Percentiles rank a stretch among this genome's conserved stretches.
Evolutionary conservation across 2,329 filamentous ascomycete species (phyloP).

Genomic region (Cladosporium velox): DNA sequence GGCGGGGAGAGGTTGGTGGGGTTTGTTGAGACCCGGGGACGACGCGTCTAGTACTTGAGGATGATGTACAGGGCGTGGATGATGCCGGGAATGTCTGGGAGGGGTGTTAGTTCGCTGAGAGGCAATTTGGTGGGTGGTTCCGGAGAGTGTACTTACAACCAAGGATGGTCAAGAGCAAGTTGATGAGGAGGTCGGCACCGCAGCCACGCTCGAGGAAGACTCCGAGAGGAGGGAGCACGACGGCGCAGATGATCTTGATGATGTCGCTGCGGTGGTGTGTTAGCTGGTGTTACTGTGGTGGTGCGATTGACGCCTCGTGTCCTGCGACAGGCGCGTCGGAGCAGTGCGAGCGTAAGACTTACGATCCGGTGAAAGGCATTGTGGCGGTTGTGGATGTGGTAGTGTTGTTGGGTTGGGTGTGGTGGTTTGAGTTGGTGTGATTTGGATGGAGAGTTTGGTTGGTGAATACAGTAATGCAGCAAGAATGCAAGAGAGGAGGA

Average conservation of each 20-base stretch:
- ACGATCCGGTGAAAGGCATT: slow-evolving; percentile 64
- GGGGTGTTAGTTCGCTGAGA: slow-evolving; percentile 15
- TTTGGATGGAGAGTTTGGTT: neutral
- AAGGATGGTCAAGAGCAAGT: slow-evolving; percentile 81
- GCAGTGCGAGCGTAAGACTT: slow-evolving; percentile 29
- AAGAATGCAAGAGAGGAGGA: neutral
- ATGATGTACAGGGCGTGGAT: slow-evolving; percentile 95
- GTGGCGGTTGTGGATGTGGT: slow-evolving; percentile 34
- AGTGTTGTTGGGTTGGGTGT: neutral
- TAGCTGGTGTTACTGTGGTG: slow-evolving; percentile 13
- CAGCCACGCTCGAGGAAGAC: slow-evolving; percentile 94
- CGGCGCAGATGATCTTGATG: slow-evolving; percentile 82
- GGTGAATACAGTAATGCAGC: neutral
- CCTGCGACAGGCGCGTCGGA: slow-evolving; percentile 12
- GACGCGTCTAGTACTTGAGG: slow-evolving; percentile 70
- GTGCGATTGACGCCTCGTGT: neutral
- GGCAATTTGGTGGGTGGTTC: neutral
- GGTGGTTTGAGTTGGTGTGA: neutral
- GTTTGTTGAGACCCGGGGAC: neutral
- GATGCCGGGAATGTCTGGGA: slow-evolving; percentile 65
- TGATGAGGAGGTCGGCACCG: slow-evolving; percentile 84
- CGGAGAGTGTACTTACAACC: slow-evolving; percentile 16
- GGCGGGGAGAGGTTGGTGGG: neutral
- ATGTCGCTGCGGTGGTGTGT: slow-evolving; percentile 59
- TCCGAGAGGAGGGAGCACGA: slow-evolving; percentile 86